Percentiles rank a stretch among this genome's conserved stretches.
Conservation (phyloP, 1,139 yeast genomes). For the Magnusiomyces clavatus region DNA sequence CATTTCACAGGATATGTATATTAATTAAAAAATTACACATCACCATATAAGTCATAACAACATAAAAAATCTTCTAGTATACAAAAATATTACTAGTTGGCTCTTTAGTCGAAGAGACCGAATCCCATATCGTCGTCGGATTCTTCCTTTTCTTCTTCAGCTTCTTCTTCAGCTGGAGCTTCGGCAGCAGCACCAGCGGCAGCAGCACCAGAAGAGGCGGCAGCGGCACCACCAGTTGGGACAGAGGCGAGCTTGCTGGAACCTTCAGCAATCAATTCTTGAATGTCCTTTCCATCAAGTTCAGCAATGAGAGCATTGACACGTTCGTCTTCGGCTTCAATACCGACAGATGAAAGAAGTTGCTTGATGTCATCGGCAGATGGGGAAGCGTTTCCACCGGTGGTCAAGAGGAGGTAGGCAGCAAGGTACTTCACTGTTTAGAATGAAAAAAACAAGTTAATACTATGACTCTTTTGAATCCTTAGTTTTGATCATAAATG, state of each 20-base stretch:
- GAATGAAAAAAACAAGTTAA: neutral
- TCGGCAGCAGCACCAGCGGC: conserved; percentile 61
- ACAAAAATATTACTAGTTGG: too few relatives aligned
- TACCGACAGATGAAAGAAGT: conserved; percentile 88
- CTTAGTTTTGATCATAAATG: too few relatives aligned
- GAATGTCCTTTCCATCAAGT: conserved; percentile 88
- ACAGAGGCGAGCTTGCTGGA: conserved; percentile 90
- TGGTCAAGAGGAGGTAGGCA: conserved; percentile 41
- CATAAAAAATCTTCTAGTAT: too few relatives aligned
- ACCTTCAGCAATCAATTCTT: conserved; percentile 94
- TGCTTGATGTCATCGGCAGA: conserved; percentile 86
- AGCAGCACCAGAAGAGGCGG: conserved; percentile 62
- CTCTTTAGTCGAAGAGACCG: conserved; percentile 32
- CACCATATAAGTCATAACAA: too few relatives aligned
- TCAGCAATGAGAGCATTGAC: conserved; percentile 77
- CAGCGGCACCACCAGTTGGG: conserved; percentile 96
- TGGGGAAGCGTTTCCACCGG: conserved; percentile 58
- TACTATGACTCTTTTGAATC: neutral
- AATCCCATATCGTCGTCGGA: conserved; percentile 50
- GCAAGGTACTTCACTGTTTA: conserved; percentile 41
- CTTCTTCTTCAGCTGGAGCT: conserved; percentile 65
- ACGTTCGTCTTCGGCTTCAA: conserved; percentile 90
- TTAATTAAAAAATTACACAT: too few relatives aligned
- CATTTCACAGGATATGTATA: too few relatives aligned
- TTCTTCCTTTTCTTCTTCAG: conserved; percentile 57